These are phyloP conservation scores for Colletotrichum truncatum DNA, from an alignment of 2,329 filamentous ascomycete genomes.

Conservation along the genomic window DNA sequence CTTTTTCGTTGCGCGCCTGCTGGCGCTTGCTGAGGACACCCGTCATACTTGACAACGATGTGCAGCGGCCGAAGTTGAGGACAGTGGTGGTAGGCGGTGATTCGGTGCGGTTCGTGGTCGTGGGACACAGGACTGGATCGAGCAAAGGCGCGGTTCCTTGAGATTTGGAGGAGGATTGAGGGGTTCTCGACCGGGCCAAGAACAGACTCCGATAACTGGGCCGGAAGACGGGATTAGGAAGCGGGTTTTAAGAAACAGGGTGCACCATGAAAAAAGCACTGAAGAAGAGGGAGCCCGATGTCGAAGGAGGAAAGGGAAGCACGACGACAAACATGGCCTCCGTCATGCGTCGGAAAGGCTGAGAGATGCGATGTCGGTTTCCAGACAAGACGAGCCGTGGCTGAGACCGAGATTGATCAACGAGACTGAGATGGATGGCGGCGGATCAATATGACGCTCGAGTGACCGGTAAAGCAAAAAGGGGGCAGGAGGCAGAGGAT, in stretches of 20 bases:
- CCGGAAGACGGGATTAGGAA: constrained; percentile 13
- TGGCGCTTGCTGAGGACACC: constrained; percentile 90
- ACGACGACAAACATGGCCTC: constrained; percentile 27
- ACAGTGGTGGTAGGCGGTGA: background rate
- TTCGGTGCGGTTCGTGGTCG: constrained; percentile 16
- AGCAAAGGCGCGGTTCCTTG: constrained; percentile 3
- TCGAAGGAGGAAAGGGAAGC: constrained; percentile 24
- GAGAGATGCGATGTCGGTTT: constrained; percentile 7
- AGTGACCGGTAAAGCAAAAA: background rate
- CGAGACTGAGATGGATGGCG: background rate
- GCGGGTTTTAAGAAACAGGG: constrained; percentile 8
- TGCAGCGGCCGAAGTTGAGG: constrained; percentile 18
- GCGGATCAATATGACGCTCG: constrained; percentile 4
- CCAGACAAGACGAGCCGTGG: constrained; percentile 8
- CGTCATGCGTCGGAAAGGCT: constrained; percentile 26
- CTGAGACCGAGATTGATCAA: too few relatives aligned
- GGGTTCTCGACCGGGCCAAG: constrained; percentile 19
- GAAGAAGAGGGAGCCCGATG: constrained; percentile 19
- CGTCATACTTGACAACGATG: constrained; percentile 63
- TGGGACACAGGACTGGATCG: constrained; percentile 5
- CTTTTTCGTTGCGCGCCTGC: constrained; percentile 95
- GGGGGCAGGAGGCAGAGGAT: background rate
- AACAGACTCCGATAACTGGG: constrained; percentile 1
- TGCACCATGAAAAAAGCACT: constrained; percentile 26
- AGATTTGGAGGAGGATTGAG: constrained; percentile 20